phyloP scores from a whole-genome alignment of 2,329 filamentous ascomycete genomes.

The Monilinia vaccinii-corymbosi region DNA sequence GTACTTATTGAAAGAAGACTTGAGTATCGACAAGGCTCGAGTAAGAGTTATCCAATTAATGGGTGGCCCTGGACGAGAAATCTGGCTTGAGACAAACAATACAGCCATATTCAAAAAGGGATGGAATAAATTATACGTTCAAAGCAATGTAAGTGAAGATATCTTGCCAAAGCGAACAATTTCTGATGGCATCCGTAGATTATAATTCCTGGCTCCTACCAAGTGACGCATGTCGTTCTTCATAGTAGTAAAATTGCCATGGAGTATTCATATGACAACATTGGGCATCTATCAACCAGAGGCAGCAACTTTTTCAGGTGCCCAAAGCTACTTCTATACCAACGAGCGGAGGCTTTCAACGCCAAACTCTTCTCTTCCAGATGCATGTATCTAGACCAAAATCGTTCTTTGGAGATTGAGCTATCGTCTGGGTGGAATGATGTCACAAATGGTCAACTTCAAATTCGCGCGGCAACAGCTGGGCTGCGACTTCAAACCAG shows the following conservation, averaged over 20 bases:
- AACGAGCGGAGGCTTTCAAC: conserved; percentile 58
- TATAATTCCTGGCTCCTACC: conserved; percentile 63
- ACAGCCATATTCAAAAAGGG: conserved; percentile 39
- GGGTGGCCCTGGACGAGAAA: conserved; percentile 52
- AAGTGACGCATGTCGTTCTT: conserved; percentile 63
- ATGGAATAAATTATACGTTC: conserved; percentile 35
- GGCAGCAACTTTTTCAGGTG: conserved; percentile 42
- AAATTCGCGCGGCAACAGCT: conserved; percentile 55
- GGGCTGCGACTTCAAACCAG: conserved; percentile 54
- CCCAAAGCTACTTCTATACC: conserved; percentile 63
- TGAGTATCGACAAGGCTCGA: conserved; percentile 56
- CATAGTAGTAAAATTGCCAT: conserved; percentile 54
- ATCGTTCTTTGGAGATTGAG: conserved; percentile 66
- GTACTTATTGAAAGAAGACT: conserved; percentile 62
- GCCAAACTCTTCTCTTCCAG: conserved; percentile 57
- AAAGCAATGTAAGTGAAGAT: conserved; percentile 35
- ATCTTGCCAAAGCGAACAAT: background rate
- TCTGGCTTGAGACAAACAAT: conserved; percentile 46
- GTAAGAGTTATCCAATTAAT: conserved; percentile 52
- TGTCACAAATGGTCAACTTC: conserved; percentile 48
- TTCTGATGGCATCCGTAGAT: conserved; percentile 37
- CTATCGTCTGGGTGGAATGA: conserved; percentile 68
- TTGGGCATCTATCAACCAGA: conserved; percentile 12
- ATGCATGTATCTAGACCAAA: conserved; percentile 69
- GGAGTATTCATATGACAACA: conserved; percentile 51